Percentiles rank a stretch among this genome's conserved stretches.
These are phyloP conservation scores for Sporothrix sp. DNA, from an alignment of 2,329 filamentous ascomycete genomes.

Conservation along the genomic window DNA sequence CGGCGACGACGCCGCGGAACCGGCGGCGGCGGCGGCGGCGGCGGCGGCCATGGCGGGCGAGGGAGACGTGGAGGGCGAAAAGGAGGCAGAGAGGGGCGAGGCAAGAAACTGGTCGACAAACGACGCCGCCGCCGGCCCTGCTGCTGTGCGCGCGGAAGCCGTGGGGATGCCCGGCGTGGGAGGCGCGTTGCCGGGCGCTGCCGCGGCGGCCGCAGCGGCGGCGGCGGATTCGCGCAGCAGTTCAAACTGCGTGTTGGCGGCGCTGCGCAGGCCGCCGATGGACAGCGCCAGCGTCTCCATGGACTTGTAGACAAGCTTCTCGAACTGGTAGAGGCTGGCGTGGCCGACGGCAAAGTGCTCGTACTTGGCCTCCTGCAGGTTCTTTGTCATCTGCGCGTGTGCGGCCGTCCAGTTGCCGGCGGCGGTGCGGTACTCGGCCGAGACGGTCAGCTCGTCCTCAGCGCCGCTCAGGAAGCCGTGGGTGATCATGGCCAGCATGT, in stretches of 20 bases:
- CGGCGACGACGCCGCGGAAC: neutral
- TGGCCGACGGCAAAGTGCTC: slow-evolving; percentile 78
- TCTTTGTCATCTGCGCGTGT: slow-evolving; percentile 62
- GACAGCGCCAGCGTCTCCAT: slow-evolving; percentile 80
- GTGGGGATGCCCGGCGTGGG: neutral
- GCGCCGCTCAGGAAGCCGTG: slow-evolving; percentile 74
- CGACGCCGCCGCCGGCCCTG: neutral
- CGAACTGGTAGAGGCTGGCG: slow-evolving; percentile 68
- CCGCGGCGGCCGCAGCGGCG: slow-evolving; percentile 15
- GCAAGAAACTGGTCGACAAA: slow-evolving; percentile 9
- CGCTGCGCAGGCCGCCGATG: slow-evolving; percentile 81
- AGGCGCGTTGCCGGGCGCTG: neutral
- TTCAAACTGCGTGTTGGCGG: slow-evolving; percentile 79
- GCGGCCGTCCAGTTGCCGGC: slow-evolving; percentile 55
- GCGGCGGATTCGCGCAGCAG: slow-evolving; percentile 55
- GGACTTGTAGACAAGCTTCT: slow-evolving; percentile 71
- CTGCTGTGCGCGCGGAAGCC: neutral
- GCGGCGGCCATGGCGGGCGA: neutral
- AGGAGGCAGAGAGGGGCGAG: slow-evolving; percentile 23
- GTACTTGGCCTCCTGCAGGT: slow-evolving; percentile 74
- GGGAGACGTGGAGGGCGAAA: slow-evolving; percentile 24
- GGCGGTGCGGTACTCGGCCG: slow-evolving; percentile 53
- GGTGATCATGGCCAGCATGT: slow-evolving; percentile 74
- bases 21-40: neutral
- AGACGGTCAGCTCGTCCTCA: slow-evolving; percentile 60